Evolutionary conservation across 805 yeast genomes (phyloP), one percentile per base, ranked within the genome.

Genomic region (Saccharomycopsis oosterbeekiorum): DNA sequence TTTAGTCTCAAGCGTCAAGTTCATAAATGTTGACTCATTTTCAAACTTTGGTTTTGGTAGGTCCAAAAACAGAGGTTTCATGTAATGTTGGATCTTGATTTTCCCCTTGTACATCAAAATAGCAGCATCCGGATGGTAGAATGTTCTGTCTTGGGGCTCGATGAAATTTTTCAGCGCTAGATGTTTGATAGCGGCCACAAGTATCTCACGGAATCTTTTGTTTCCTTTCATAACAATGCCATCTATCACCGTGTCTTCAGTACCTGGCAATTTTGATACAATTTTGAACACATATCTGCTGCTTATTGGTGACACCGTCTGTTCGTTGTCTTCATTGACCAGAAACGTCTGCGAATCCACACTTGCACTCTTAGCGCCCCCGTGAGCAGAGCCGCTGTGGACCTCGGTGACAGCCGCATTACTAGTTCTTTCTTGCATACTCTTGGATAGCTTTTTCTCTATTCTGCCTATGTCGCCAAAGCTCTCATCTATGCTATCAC

Each of bases 11-110:
- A 62, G 66, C 40, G 68, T 67, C 5, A 71, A 43, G 0, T 62
- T 66, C 29, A 68, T 41, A 12, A 61, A 62, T 4, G 26, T 43
- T 1, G 67, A 59, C 2, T 63, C 65, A 8, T 55, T 50, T 12
- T 65, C 65, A 17, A 60, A 61, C 9, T 26, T 2, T 1, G 67
- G 65, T 2, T 34, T 57, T 2, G 64, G 61, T 2, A 69, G 50
- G 9, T 59, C 59, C 26, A 71, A 59, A 8, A 65, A 60, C 17
- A 65, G 68, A 0, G 70, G 66, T 39, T 60, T 70, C 70, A 69
- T 69, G 34, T 62, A 67, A 1, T 68, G 67, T 15, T 57, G 37
- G 10, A 71, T 40, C 40, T 58, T 60, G 19, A 68, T 58, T 1
- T 64, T 66, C 11, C 57, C 26, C 4, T 69, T 66, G 68, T 69